Evolutionary conservation across 306 rosid genomes (phyloP).

Genomic region (Prunus davidiana): DNA sequence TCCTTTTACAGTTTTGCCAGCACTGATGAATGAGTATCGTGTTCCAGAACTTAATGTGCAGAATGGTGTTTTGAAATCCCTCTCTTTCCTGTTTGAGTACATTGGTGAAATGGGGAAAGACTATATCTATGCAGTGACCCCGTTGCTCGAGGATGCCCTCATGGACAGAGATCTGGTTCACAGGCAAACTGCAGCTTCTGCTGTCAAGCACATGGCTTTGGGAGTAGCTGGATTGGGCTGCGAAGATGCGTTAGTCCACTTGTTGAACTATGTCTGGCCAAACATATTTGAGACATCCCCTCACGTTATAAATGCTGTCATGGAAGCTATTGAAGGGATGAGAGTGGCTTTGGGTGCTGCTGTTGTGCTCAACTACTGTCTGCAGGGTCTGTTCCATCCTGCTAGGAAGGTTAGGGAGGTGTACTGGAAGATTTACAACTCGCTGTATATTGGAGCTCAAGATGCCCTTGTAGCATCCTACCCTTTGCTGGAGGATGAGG

Average conservation of each 20-base stretch:
- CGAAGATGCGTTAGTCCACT: slow-evolving; percentile 80
- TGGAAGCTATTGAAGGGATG: slow-evolving; percentile 99
- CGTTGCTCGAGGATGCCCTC: slow-evolving; percentile 91
- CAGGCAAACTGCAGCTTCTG: slow-evolving; percentile 97
- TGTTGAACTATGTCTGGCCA: slow-evolving; percentile 91
- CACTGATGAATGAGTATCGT: slow-evolving; percentile 92
- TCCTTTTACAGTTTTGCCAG: slow-evolving; percentile 89
- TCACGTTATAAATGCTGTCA: slow-evolving; percentile 90
- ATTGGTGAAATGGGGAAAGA: slow-evolving; percentile 99
- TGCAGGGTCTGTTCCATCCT: slow-evolving; percentile 75
- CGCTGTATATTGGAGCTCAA: slow-evolving; percentile 70
- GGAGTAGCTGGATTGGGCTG: slow-evolving; percentile 99
- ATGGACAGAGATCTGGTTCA: slow-evolving; percentile 97
- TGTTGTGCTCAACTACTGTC: slow-evolving; percentile 72
- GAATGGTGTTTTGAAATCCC: slow-evolving; percentile 88
- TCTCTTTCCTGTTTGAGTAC: slow-evolving; percentile 91
- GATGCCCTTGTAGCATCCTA: slow-evolving; percentile 76
- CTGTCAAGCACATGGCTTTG: slow-evolving; percentile 96
- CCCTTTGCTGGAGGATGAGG: slow-evolving; percentile 64
- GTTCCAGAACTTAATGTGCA: slow-evolving; percentile 97
- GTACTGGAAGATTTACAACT: slow-evolving; percentile 75
- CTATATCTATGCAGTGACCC: slow-evolving; percentile 92
- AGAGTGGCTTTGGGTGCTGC: slow-evolving; percentile 95
- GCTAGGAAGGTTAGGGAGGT: slow-evolving; percentile 81
- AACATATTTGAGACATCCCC: slow-evolving; percentile 96